Evolutionary conservation across 2,329 filamentous ascomycete genomes (phyloP), one percentile per base, ranked within the genome.

Genomic region (Ophiosphaerella herpotricha): DNA sequence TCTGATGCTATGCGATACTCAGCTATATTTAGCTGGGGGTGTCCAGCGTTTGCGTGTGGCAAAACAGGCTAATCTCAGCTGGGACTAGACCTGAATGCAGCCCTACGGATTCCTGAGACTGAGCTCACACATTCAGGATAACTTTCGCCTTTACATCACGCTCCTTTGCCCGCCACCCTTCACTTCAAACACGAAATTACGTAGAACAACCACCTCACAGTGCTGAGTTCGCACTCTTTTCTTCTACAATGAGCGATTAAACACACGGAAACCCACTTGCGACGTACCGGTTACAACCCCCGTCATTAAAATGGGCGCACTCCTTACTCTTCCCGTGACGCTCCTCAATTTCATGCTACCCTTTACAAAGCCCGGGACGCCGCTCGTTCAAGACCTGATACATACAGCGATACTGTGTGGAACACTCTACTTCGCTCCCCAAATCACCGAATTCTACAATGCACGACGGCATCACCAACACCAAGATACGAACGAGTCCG

Each of bases 291-390:
- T 24, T 23, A 23, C 34, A n/a, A 41, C 43, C 41, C 51, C 49
- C 50, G 34, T 34, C 51, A 29, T 33, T 37, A 64, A 43, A 7
- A 73, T 73, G 68, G 68, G 65, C 32, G 56, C 58, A 18, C 48
- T 72, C 37, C 46, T 69, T 37, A 68, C 67, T 5, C 56, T 63
- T 9, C 50, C 61, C n/a, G 57, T 62, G 3, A 57, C 48, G 2
- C 50, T 68, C 4, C 63, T 80, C 14, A 80, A 80, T 55, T 59
- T 66, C 50, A 68, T 80, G 11, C 64, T 80, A 3, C 78, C 78
- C 0, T 80, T 80, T 60, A 78, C 78, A 34, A 74, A 75, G 14
- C 73, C 75, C 1, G 70, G 72, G 4, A 80, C 77, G 24, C 78
- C 78, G 5, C 58, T 80, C 5, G 32, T 72, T 0, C 77, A 79